Percentiles rank a stretch among this genome's conserved stretches.
Conservation (phyloP, 495 filamentous ascomycete genomes). For the Neurospora sp. region DNA sequence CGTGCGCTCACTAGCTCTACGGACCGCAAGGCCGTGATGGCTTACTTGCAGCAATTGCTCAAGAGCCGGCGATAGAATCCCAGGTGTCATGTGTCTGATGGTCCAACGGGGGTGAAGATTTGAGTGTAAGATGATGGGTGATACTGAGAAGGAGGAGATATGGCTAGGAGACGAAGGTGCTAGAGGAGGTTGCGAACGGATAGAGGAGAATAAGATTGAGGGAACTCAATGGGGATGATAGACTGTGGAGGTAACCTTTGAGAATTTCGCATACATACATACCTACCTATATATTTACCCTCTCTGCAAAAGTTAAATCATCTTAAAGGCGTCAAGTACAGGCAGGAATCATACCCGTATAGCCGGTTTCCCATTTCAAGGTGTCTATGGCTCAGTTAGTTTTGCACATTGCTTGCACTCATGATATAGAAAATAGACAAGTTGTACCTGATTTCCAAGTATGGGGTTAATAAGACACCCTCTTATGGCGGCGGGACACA, state of each 20-base stretch:
- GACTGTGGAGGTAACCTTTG: neutral
- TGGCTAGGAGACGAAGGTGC: neutral
- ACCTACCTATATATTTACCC: neutral
- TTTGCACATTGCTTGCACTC: neutral
- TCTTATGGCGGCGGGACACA: too few species aligned
- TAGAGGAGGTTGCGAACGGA: neutral
- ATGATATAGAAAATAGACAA: neutral
- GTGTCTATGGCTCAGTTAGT: neutral
- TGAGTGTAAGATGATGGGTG: neutral
- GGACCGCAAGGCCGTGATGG: slow-evolving; percentile 39
- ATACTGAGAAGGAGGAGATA: neutral
- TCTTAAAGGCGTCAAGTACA: neutral
- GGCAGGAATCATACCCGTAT: neutral
- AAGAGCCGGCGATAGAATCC: slow-evolving; percentile 24
- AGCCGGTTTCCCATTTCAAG: neutral
- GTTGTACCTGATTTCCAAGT: neutral
- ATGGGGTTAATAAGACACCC: too few species aligned
- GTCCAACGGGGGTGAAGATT: neutral
- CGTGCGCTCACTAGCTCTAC: slow-evolving; percentile 37
- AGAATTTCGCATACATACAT: neutral
- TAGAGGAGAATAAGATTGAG: neutral
- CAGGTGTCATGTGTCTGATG: neutral
- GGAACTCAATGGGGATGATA: neutral
- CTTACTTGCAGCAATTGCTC: slow-evolving; percentile 35
- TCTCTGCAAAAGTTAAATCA: neutral